These are phyloP conservation scores for Tetradesmus lagerheimii DNA, from an alignment of 139 green algal species.

Conservation along the genomic window DNA sequence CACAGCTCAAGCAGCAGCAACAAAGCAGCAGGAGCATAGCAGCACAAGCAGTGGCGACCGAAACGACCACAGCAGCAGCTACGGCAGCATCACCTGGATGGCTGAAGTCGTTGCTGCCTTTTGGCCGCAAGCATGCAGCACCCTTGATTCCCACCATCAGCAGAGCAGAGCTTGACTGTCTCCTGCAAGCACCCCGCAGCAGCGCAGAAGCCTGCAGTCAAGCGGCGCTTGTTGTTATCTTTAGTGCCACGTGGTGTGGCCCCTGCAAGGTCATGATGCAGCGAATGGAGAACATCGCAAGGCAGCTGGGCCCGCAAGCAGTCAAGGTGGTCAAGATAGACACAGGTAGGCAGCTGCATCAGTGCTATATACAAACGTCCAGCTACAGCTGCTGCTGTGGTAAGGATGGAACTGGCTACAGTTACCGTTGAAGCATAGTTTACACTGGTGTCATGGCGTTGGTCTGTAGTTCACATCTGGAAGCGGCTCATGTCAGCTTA, in stretches of 20 bases:
- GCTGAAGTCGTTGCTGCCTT: background rate
- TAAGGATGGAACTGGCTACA: too few relatives aligned
- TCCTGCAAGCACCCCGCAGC: background rate
- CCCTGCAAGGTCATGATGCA: conserved; percentile 42
- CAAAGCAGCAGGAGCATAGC: conserved; percentile 2
- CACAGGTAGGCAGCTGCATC: background rate
- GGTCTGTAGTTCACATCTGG: too few relatives aligned
- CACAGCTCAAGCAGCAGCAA: background rate
- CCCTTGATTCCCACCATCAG: background rate
- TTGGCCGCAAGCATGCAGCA: background rate
- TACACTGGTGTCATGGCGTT: too few relatives aligned
- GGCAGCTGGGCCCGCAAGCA: background rate
- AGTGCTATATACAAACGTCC: background rate
- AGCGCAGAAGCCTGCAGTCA: background rate
- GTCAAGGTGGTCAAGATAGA: conserved; percentile 36
- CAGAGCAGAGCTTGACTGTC: background rate
- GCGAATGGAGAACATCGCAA: conserved; percentile 8
- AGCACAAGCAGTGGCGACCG: background rate
- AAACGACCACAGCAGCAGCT: background rate
- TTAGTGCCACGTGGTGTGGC: conserved; percentile 28
- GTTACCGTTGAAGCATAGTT: too few relatives aligned
- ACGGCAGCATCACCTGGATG: background rate
- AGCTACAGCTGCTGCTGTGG: background rate
- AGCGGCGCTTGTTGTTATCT: conserved; percentile 29
- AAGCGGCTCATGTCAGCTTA: too few relatives aligned